Evolutionary conservation across 768 basidiomycete genomes (phyloP), one percentile per base, ranked within the genome.

Genomic region (Leucocoprinus leucothites): DNA sequence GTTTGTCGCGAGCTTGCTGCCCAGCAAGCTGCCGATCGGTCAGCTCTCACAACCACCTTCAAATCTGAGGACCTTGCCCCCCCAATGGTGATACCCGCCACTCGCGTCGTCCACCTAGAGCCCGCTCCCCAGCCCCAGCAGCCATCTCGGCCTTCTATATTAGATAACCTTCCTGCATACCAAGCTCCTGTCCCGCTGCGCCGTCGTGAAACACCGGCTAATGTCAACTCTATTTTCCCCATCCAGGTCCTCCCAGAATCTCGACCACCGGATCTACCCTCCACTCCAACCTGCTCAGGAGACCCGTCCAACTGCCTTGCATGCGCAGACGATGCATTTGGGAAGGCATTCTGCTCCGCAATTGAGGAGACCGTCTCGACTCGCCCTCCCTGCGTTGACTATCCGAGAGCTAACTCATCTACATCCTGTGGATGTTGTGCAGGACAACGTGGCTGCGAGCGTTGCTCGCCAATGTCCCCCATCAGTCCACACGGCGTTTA

Each of bases 261-360:
- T 34, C 19, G 43, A 49, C 53, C 43, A 18, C 41, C 44, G 22
- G 46, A 24, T 31, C 25, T 21, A 7, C 56, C 67, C 34, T 56
- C 63, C 14, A 64, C 69, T 35, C 66, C 69, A 14, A 79, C 70
- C 31, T 95, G 93, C 68, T 89, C 91, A 16, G 93, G 93, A 11
- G 91, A 95, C 64, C 93, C 93, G 2, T 77, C 81, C 8, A 93
- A 94, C 68, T 95, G 93, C 65, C 67, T 81, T 50, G 93, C 91
- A 3, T 95, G 93, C 65, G 86, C 85, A 3, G 86, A 89, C 63
- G 93, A 94, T 67, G 78, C 80, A 19, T 94, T 94, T 60, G 92
- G 92, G 9, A 86, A 88, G 64, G 92, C 91, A 4, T 95, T 95
- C 68, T 95, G 93, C 66, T 77, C 77, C 36, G 89, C 89, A 19